Percentiles rank a stretch among this genome's conserved stretches.
These are phyloP conservation scores for Spiromastix sp. DNA, from an alignment of 2,329 filamentous ascomycete species.

Conservation along the genomic window DNA sequence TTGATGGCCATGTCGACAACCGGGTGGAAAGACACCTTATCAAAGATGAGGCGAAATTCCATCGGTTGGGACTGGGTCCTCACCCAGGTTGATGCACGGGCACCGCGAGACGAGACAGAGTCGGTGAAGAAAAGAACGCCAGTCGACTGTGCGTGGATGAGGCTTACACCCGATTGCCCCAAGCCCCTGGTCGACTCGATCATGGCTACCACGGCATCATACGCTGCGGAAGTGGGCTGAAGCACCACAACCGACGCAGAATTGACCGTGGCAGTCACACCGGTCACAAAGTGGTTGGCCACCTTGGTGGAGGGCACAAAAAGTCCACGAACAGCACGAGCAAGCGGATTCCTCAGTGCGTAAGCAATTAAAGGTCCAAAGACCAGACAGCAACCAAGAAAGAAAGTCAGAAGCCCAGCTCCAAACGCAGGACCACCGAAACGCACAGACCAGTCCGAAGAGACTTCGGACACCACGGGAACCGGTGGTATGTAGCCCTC, in stretches of 20 bases:
- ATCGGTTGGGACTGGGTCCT: background rate
- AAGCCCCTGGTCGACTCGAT: conserved; percentile 1
- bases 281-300: conserved; percentile 9
- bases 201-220: conserved; percentile 1
- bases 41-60: no score
- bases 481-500: no score
- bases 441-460: background rate
- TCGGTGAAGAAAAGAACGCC: background rate
- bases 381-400: conserved; percentile 7
- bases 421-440: background rate
- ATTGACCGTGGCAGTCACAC: conserved; percentile 8
- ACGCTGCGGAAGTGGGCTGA: background rate
- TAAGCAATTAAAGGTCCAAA: conserved; percentile 9
- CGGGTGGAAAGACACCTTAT: conserved; percentile 3
- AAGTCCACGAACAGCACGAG: conserved; percentile 2
- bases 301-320: conserved; percentile 9
- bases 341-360: conserved; percentile 8
- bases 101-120: background rate
- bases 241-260: background rate
- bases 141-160: background rate
- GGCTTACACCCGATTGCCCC: conserved; percentile 1
- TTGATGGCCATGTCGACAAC: conserved; percentile 8
- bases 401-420: conserved; percentile 6
- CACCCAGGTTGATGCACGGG: conserved; percentile 2
- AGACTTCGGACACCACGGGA: no score